Evolutionary conservation across 1,284 basidiomycete genomes (phyloP).

Genomic region (Gastroboletus turbinatus): DNA sequence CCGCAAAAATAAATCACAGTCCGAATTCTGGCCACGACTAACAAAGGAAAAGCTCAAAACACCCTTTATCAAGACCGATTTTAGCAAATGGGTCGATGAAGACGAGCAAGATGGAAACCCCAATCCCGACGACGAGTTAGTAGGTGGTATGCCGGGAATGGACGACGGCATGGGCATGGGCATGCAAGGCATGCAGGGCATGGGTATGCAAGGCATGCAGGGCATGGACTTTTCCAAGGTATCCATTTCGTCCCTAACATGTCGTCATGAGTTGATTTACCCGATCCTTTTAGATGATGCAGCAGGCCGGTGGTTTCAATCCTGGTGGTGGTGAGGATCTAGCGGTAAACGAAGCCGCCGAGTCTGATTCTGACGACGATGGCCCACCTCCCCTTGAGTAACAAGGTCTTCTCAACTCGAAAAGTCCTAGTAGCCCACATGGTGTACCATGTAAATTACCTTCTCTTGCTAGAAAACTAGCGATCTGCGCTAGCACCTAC

Average conservation of each 20-base stretch:
- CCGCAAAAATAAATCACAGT: constrained; percentile 75
- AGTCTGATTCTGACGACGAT: constrained; percentile 59
- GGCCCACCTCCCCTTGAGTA: constrained; percentile 74
- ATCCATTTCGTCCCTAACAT: constrained; percentile 8
- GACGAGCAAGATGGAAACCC: constrained; percentile 82
- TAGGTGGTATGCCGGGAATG: constrained; percentile 45
- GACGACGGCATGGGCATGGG: constrained; percentile 34
- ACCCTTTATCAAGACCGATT: constrained; percentile 87
- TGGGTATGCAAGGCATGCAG: no score
- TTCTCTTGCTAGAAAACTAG: constrained; percentile 4
- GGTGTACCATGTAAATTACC: constrained; percentile 20
- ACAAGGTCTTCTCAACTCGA: background rate
- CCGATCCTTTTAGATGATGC: constrained; percentile 56
- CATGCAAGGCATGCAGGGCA: constrained; percentile 28
- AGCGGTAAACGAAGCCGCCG: constrained; percentile 39
- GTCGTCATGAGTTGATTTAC: constrained; percentile 7
- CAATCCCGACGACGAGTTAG: constrained; percentile 43
- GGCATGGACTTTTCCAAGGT: constrained; percentile 60
- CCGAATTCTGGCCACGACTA: constrained; percentile 87
- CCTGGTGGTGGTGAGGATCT: constrained; percentile 35
- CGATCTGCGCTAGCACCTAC: background rate
- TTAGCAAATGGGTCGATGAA: constrained; percentile 92
- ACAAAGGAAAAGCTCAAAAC: constrained; percentile 84
- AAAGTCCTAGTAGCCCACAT: constrained; percentile 4
- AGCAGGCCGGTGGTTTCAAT: constrained; percentile 34